phyloP scores from a whole-genome alignment of 2,329 filamentous ascomycete species.

The Phialophora chinensis region DNA sequence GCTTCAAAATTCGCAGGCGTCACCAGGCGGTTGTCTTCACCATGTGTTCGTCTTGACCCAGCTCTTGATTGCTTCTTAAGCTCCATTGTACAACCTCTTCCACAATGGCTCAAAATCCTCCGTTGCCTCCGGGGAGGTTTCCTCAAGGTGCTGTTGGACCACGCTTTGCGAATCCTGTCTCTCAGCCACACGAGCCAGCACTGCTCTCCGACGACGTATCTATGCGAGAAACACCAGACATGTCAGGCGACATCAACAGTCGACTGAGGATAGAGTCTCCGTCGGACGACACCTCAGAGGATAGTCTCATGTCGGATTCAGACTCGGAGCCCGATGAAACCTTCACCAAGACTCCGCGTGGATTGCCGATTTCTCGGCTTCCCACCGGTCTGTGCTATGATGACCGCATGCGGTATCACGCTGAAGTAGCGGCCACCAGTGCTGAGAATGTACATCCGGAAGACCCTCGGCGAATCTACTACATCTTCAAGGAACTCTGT shows the following conservation, averaged over 20 bases:
- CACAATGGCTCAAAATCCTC: constrained; percentile 22
- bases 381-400: constrained; percentile 87
- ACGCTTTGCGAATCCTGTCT: constrained; percentile 22
- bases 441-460: constrained; percentile 85
- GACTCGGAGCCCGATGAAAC: constrained; percentile 43
- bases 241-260: constrained; percentile 26
- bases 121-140: constrained; percentile 12
- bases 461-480: constrained; percentile 87
- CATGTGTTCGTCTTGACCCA: constrained; percentile 17
- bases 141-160: constrained; percentile 19
- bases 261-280: constrained; percentile 34
- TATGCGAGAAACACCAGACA: constrained; percentile 34
- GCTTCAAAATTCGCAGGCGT: background rate
- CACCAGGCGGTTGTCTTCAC: constrained; percentile 3
- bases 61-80: background rate
- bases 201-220: constrained; percentile 26
- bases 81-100: background rate
- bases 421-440: constrained; percentile 71
- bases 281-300: constrained; percentile 34
- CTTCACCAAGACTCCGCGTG: constrained; percentile 45
- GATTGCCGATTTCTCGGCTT: constrained; percentile 57
- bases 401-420: constrained; percentile 92
- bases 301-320: constrained; percentile 33
- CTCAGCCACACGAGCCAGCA: constrained; percentile 20
- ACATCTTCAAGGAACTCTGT: constrained; percentile 89